Evolutionary conservation across 2,329 filamentous ascomycete genomes (phyloP).

Genomic region (Sporothrix curviconia): DNA sequence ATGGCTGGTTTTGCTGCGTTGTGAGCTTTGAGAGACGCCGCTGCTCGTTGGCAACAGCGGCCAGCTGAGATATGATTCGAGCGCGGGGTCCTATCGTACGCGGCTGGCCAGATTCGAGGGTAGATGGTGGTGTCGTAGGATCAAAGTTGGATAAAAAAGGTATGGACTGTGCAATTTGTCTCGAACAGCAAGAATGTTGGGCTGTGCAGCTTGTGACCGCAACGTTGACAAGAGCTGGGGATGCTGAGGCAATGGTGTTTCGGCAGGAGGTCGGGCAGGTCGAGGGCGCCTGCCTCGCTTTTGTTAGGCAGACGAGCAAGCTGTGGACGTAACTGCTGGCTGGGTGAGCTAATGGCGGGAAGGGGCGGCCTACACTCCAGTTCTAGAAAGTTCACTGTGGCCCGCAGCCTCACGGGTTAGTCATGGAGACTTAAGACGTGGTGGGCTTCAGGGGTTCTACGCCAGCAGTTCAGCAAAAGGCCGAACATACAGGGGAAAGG

Average conservation of each 20-base stretch:
- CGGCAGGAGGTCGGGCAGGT: neutral
- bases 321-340: neutral
- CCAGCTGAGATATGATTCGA: neutral
- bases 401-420: conserved; percentile 4
- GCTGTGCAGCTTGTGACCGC: too few relatives aligned
- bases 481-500: neutral
- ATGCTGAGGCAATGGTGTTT: neutral
- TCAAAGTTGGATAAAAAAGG: too few relatives aligned
- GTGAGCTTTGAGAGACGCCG: neutral
- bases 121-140: neutral
- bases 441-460: too few relatives aligned
- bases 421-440: conserved; percentile 1
- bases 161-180: too few relatives aligned
- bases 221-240: too few relatives aligned
- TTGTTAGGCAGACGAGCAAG: conserved; percentile 6
- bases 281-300: neutral
- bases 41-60: neutral
- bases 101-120: neutral
- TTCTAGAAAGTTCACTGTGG: conserved; percentile 23
- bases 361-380: neutral
- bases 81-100: conserved; percentile 3
- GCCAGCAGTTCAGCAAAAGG: neutral
- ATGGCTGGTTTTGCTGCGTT: conserved; percentile 42
- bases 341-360: neutral
- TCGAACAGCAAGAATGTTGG: too few relatives aligned